Evolutionary conservation across 2,329 filamentous ascomycete genomes (phyloP).

Genomic region (Penicillium sp.): DNA sequence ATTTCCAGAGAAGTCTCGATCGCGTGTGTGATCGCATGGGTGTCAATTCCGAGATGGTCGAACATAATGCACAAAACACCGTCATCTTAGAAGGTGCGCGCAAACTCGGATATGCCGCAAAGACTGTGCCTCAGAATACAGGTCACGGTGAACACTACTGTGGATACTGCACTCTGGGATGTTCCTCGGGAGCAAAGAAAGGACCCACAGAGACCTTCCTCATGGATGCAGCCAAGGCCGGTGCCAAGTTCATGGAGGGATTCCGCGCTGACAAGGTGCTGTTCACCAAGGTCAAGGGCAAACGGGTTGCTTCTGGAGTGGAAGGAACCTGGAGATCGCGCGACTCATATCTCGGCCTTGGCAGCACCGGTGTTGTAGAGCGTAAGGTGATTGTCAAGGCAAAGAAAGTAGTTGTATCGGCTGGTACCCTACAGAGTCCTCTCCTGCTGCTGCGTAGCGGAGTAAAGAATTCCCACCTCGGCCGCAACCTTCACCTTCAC

Average conservation of each 20-base stretch:
- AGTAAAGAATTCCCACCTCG: conserved; percentile 78
- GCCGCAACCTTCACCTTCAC: conserved; percentile 79
- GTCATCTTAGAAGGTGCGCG: conserved; percentile 73
- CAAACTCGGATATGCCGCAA: conserved; percentile 71
- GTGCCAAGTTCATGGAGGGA: conserved; percentile 81
- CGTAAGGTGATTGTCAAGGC: conserved; percentile 73
- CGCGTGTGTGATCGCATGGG: conserved; percentile 79
- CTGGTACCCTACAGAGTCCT: conserved; percentile 76
- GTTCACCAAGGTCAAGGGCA: conserved; percentile 60
- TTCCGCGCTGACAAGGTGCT: conserved; percentile 71
- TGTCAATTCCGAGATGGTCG: conserved; percentile 64
- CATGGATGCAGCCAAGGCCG: conserved; percentile 74
- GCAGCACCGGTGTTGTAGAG: conserved; percentile 53
- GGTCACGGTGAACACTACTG: conserved; percentile 74
- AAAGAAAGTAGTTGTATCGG: conserved; percentile 77
- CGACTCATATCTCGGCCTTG: conserved; percentile 62
- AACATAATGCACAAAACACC: conserved; percentile 72
- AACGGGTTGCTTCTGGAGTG: conserved; percentile 68
- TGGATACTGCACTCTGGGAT: conserved; percentile 64
- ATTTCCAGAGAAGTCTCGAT: conserved; percentile 79
- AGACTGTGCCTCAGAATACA: conserved; percentile 76
- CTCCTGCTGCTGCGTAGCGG: conserved; percentile 76
- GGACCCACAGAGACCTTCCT: conserved; percentile 77
- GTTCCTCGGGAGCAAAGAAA: conserved; percentile 70
- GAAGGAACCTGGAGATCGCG: conserved; percentile 74